Conservation (phyloP, 1,139 yeast genomes). For the Yamadazyma kanchanaburiensis region DNA sequence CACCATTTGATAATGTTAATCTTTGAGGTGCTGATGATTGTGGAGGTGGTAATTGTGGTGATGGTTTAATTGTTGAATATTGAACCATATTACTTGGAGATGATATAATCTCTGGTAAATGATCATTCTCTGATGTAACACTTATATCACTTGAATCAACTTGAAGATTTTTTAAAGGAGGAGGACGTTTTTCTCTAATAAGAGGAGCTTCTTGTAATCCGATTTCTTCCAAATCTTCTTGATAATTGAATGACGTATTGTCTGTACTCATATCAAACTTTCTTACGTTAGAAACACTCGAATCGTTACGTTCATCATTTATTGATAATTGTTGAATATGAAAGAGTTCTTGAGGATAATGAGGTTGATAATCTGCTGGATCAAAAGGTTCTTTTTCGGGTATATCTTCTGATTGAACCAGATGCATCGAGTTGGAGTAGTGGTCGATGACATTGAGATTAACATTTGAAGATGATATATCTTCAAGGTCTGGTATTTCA, state of each 20-base stretch:
- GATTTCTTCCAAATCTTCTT: neutral
- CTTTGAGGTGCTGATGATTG: conserved; percentile 22
- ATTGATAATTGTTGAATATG: no score
- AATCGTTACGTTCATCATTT: conserved; percentile 4
- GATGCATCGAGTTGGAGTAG: no score
- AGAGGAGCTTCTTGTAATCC: conserved; percentile 19
- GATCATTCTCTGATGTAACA: conserved; percentile 4
- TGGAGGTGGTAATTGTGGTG: conserved; percentile 38
- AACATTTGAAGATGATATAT: conserved; percentile 5
- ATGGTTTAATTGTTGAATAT: conserved; percentile 25
- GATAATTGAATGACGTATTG: conserved; percentile 7
- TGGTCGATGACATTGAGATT: conserved; percentile 5
- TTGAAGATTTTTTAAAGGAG: neutral
- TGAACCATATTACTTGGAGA: conserved; percentile 9
- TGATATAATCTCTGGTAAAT: conserved; percentile 7
- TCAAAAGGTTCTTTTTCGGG: no score
- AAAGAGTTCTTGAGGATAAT: no score
- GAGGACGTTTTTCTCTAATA: conserved; percentile 7
- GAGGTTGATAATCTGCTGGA: no score
- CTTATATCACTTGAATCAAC: neutral
- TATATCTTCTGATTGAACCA: no score
- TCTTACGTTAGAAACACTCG: conserved; percentile 3
- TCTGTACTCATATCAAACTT: conserved; percentile 8
- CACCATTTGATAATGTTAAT: conserved; percentile 28
- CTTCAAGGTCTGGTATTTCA: conserved; percentile 40